These are phyloP conservation scores for Phytophthora cryptogea DNA, from an alignment of 352 stramenopile species.

Conservation along the genomic window DNA sequence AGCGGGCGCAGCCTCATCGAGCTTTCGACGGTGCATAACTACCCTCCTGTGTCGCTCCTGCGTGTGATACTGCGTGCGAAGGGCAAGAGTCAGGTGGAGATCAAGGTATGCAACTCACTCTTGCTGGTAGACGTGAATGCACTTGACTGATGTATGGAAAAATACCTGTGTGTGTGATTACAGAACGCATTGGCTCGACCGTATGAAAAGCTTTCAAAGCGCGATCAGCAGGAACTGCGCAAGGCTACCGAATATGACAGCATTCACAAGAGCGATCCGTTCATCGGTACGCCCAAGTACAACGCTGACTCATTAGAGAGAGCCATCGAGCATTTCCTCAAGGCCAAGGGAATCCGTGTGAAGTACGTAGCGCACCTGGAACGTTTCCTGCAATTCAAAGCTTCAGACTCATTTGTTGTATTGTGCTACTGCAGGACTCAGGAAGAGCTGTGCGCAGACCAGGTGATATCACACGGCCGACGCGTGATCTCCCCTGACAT, in stretches of 20 bases:
- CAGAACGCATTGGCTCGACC: slow-evolving; percentile 62
- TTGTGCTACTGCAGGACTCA: slow-evolving; percentile 50
- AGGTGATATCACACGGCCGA: slow-evolving; percentile 65
- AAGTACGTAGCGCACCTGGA: slow-evolving; percentile 47
- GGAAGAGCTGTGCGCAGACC: slow-evolving; percentile 68
- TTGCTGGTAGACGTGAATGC: not conserved
- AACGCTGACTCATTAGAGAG: slow-evolving; percentile 74
- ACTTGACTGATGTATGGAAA: slow-evolving; percentile 9
- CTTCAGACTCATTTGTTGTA: slow-evolving; percentile 8
- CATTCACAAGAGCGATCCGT: slow-evolving; percentile 84
- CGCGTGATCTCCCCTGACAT: slow-evolving; percentile 84
- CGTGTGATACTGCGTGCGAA: slow-evolving; percentile 76
- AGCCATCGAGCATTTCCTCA: slow-evolving; percentile 77
- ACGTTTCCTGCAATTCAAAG: not conserved
- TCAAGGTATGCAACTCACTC: slow-evolving; percentile 45
- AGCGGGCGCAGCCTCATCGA: slow-evolving; percentile 79
- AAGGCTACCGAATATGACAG: slow-evolving; percentile 81
- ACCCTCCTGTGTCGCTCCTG: slow-evolving; percentile 84
- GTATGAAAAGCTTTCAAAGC: slow-evolving; percentile 55
- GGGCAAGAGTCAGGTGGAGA: slow-evolving; percentile 59
- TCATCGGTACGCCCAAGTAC: slow-evolving; percentile 73
- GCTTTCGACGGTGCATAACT: slow-evolving; percentile 76
- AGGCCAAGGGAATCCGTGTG: slow-evolving; percentile 71
- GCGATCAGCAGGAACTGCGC: slow-evolving; percentile 72
- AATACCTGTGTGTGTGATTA: slow-evolving; percentile 13